Conservation (phyloP, 352 stramenopile species). For the Globisporangium echinulatum region DNA sequence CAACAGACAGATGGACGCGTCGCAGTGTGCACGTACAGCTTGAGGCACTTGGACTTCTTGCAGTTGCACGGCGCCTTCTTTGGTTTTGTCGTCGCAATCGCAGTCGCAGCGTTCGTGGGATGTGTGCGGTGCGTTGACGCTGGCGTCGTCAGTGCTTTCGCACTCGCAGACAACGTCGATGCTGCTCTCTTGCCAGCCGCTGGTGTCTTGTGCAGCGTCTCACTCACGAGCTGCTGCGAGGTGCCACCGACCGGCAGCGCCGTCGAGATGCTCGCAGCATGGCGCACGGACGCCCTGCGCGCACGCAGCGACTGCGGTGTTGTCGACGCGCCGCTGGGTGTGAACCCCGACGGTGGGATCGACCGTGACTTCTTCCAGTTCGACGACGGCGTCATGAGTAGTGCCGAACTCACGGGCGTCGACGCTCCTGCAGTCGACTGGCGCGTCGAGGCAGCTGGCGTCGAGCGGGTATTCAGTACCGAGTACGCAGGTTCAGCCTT, state of each 20-base stretch:
- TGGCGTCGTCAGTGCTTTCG: background rate
- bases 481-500: slow-evolving; percentile 8
- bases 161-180: background rate
- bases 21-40: slow-evolving; percentile 56
- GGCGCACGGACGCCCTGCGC: slow-evolving; percentile 1
- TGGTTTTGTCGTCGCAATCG: background rate
- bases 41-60: slow-evolving; percentile 97
- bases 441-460: slow-evolving; percentile 11
- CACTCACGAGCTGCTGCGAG: background rate
- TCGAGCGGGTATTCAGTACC: slow-evolving; percentile 12
- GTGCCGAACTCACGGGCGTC: background rate
- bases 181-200: background rate
- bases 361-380: slow-evolving; percentile 15
- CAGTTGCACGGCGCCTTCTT: slow-evolving; percentile 92
- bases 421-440: background rate
- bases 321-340: background rate
- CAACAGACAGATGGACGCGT: too few species aligned
- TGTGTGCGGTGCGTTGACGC: background rate
- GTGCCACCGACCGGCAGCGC: background rate
- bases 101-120: background rate
- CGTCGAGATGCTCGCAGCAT: slow-evolving; percentile 5
- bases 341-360: slow-evolving; percentile 10
- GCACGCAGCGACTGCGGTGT: background rate
- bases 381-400: slow-evolving; percentile 11
- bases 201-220: slow-evolving; percentile 5